Base-by-base conservation (phyloP, 2,329 filamentous ascomycete genomes). In the Monilinia polystroma region DNA sequence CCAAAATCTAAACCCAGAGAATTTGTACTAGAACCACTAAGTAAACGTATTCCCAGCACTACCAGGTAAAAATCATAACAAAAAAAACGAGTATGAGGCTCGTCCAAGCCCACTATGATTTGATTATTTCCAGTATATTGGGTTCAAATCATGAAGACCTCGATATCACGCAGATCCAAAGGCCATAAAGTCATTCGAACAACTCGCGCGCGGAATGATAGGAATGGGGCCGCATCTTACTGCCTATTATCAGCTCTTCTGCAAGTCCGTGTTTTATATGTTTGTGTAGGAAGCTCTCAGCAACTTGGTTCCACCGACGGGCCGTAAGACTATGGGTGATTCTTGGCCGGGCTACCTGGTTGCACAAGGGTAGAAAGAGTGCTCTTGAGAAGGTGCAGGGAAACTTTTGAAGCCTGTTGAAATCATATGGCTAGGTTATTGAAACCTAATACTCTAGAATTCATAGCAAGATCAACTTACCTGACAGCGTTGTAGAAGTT, bases 181-280 rank as follows among this genome's bases (percentile, higher is more conserved):
- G 45, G 58, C n/a, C 58, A 29, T 38, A 26, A 51, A 23, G 29
- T 20, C 16, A 20, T 20, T 38, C 23, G 58, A 51, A 20, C 45
- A 23, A 8, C 58, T 51, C 8, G n/a, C 45, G 18, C 58, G 58
- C n/a, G 29, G 45, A 60, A 60, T 20, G 45, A 45, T 18, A 38
- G 58, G 58, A 49, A 60, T 60, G 58, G 29, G 57, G 45, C 29
- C 14, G 20, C 51, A 26, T 51, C 43, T 51, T 60, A 51, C 32
- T 60, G 45, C 14, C 45, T 45, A 60, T 20, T 4, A 4, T 60
- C 58, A 60, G 58, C 45, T 52, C 23, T 51, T 60, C 45, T 60
- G 58, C 58, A 60, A 38, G 29, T 51, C 35, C 45, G 45, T 51
- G 58, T 60, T 60, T 60, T 60, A 51, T 26, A 60, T 4, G 45